These are phyloP conservation scores for Lentinus tigrinus DNA, from an alignment of 768 basidiomycete genomes.

Conservation along the genomic window DNA sequence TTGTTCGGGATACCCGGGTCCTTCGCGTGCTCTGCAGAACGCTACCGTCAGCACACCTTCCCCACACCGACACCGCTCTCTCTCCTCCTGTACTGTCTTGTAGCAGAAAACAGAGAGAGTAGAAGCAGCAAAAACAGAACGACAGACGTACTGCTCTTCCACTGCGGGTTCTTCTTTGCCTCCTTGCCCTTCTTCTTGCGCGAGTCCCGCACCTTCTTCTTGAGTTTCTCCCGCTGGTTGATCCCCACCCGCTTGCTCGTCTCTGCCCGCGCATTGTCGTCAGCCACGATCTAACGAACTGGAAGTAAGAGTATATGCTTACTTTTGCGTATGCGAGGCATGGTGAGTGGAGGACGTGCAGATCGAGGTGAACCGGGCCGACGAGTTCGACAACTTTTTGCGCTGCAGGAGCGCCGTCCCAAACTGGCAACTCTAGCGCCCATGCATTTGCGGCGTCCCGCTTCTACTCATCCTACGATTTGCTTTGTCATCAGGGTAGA, in stretches of 20 bases:
- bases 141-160: slow-evolving; percentile 90
- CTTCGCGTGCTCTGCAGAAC: slow-evolving; percentile 64
- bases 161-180: slow-evolving; percentile 76
- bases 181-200: slow-evolving; percentile 73
- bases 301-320: slow-evolving; percentile 14
- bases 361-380: not conserved
- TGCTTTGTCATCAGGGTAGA: no score
- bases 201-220: slow-evolving; percentile 74
- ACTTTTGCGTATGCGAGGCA: slow-evolving; percentile 77
- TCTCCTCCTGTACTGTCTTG: not conserved
- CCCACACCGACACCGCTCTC: not conserved
- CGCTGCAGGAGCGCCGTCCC: not conserved
- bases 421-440: not conserved
- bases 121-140: not conserved
- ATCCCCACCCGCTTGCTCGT: slow-evolving; percentile 81
- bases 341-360: slow-evolving; percentile 20
- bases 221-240: slow-evolving; percentile 68
- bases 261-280: slow-evolving; percentile 42
- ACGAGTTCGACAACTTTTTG: not conserved
- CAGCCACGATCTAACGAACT: not conserved
- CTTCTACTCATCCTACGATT: no score
- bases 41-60: not conserved
- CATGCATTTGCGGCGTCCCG: no score
- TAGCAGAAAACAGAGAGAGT: not conserved
- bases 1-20: slow-evolving; percentile 93